Conservation (phyloP, 208 protist genomes). For the Acanthamoeba quina region DNA sequence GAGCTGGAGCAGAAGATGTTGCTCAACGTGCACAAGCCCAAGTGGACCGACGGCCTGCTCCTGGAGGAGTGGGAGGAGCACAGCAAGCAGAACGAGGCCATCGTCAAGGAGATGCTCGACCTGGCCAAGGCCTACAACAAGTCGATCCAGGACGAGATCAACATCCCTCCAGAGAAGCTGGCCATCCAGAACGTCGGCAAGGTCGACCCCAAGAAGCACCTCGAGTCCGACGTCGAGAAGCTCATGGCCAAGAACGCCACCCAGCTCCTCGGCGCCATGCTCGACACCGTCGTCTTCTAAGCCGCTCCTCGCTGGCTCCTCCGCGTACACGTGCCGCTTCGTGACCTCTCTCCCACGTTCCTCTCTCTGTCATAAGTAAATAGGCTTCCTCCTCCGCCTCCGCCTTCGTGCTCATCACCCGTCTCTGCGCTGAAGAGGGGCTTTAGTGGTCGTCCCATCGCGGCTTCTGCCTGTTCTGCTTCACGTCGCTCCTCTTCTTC, state of each 20-base stretch:
- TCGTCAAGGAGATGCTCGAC: constrained; percentile 90
- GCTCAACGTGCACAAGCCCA: constrained; percentile 99
- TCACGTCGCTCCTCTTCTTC: constrained; percentile 68
- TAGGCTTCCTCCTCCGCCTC: not conserved
- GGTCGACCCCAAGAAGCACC: constrained; percentile 94
- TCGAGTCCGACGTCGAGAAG: constrained; percentile 90
- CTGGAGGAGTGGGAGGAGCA: constrained; percentile 92
- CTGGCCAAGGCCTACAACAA: constrained; percentile 94
- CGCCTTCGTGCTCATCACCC: not conserved
- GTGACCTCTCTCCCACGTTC: not conserved
- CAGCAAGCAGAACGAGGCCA: constrained; percentile 90
- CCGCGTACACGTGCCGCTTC: not conserved
- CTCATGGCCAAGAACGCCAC: constrained; percentile 95
- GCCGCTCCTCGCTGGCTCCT: not conserved
- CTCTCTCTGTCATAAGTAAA: constrained; percentile 18
- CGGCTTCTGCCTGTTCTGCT: constrained; percentile 59
- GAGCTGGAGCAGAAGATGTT: constrained; percentile 99
- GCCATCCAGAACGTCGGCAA: constrained; percentile 92
- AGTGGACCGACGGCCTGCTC: constrained; percentile 98
- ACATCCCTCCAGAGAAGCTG: constrained; percentile 89
- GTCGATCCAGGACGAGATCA: constrained; percentile 92
- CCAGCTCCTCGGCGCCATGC: constrained; percentile 94
- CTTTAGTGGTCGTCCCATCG: constrained; percentile 18
- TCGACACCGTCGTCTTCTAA: constrained; percentile 95
- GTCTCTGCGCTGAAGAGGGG: not conserved